Conservation (phyloP, 306 rosid species). For the Bauhinia variegata region DNA sequence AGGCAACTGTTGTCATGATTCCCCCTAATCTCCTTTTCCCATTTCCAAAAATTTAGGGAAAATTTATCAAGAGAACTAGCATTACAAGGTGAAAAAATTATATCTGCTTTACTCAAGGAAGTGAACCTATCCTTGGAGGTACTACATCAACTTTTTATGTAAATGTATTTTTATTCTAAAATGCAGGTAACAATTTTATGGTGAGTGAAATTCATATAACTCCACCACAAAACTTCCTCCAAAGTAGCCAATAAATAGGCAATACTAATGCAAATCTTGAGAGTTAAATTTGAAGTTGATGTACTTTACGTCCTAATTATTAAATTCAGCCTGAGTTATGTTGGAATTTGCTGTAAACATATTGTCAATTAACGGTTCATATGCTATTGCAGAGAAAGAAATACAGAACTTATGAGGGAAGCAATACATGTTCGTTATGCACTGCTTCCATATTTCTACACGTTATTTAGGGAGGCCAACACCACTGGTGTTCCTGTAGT, state of each 20-base stretch:
- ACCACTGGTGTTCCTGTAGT: constrained; percentile 79
- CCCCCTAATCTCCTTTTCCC: no score
- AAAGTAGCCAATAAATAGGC: not conserved
- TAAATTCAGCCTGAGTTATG: constrained; percentile 10
- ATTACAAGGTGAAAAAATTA: constrained; percentile 3
- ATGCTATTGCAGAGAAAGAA: constrained; percentile 69
- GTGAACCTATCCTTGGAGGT: constrained; percentile 12
- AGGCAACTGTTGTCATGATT: no score
- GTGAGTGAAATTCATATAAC: constrained; percentile 11
- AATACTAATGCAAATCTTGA: constrained; percentile 4
- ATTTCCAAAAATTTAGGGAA: no score
- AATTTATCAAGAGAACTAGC: no score
- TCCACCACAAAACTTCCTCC: no score
- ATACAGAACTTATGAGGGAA: constrained; percentile 76
- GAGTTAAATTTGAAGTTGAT: constrained; percentile 5
- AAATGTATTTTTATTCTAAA: constrained; percentile 17
- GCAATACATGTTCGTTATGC: constrained; percentile 83
- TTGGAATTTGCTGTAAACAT: no score
- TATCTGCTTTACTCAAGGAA: constrained; percentile 4
- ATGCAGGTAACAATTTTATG: constrained; percentile 4
- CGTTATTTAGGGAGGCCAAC: constrained; percentile 91
- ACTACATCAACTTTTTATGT: constrained; percentile 21
- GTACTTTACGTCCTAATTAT: constrained; percentile 17
- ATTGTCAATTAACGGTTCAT: constrained; percentile 29
- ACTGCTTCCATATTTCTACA: constrained; percentile 87